Base-by-base conservation (phyloP, 352 stramenopile species). In the Pythium sukuiense region DNA sequence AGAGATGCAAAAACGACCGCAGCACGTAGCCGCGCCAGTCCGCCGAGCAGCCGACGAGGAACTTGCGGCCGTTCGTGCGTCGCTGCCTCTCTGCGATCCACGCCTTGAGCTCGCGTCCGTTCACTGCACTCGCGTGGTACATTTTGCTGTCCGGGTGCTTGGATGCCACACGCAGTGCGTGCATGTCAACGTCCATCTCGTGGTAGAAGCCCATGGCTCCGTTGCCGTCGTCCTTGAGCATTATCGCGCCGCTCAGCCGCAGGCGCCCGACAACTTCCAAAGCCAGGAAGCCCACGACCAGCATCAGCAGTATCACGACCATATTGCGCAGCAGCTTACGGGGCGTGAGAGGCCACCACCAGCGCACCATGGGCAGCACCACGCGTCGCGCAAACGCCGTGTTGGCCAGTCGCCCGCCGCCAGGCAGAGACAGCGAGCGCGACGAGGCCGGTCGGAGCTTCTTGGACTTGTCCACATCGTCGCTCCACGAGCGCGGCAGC, bases 181-280 rank as follows among this genome's bases (percentile, higher is more conserved):
- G 70, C 83, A 90, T 92, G 58, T 90, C 78, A 18, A 90, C 66
- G 61, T 90, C 80, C 81, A 92, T 92, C 63, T 92, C 83, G 58
- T 92, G 83, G 67, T 92, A 92, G 53, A 92, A 92, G 7, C 83
- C 83, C 56, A 89, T 63, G 48, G 78, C 76, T 11, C 78, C 76
- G 43, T 88, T 87, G 49, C 80, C 71, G 6, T 65, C 55, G 6
- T 73, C 67, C 18, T 59, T 32, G 3, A 55, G 27, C 12, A 68
- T 60, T n/a, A 89, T 75, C 57, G 80, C 87, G 1, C 81, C 80
- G 29, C 65, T 71, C 61, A 88, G 89, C 14, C 83, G 71, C 63
- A 92, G 41, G 0, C 77, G 79, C 0, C 81, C 83, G 11, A 74
- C 30, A n/a, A 67, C 52, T 26, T 92, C 83, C n/a, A 90, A 55